Base-by-base conservation (phyloP, 495 filamentous ascomycete genomes). In the Elasticomyces elasticus region DNA sequence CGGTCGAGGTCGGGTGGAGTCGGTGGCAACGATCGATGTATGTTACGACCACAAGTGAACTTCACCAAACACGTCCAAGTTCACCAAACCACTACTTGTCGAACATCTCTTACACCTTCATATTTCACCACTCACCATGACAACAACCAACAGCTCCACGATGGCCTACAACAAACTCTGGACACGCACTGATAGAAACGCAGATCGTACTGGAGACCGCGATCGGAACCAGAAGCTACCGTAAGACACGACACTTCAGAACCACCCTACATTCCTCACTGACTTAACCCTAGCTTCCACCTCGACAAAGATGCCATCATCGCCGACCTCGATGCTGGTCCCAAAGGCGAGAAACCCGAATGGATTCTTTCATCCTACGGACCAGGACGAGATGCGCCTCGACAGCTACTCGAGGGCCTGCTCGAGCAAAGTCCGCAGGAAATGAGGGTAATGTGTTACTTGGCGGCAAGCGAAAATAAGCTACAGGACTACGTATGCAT, bases 351-450 rank as follows among this genome's bases (percentile, higher is more conserved):
- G 49, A 77, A 76, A 19, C 89, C 89, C 33, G 63, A 74, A 73
- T 95, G 87, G 85, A 76, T 88, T 12, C 76, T 94, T n/a, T 94
- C 89, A 0, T 76, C 80, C 33, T 95, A 90, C 67, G 84, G 79
- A 5, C 87, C 89, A 0, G 81, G 79, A 4, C 74, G 69, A 57
- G 76, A 87, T 49, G 81, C 82, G 1, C 89, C 89, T 1, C 76
- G 78, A 12, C 86, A 89, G 64, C 73, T 95, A 1, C 89, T 94
- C 61, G 88, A 86, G 19, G 87, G 87, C 5, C 72, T 76, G n/a
- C 73, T 86, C 20, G 89, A 95, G 67, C 81, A 87, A 59, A 91
- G 87, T 62, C 81, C 82, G 31, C 89, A 95, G 67, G 89, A 95
- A 64, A 73, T 89, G 46, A 77, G 87, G 49, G 47, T 89, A 13